These are phyloP conservation scores for Amanita exitialis DNA, from an alignment of 768 basidiomycete genomes.

Conservation along the genomic window DNA sequence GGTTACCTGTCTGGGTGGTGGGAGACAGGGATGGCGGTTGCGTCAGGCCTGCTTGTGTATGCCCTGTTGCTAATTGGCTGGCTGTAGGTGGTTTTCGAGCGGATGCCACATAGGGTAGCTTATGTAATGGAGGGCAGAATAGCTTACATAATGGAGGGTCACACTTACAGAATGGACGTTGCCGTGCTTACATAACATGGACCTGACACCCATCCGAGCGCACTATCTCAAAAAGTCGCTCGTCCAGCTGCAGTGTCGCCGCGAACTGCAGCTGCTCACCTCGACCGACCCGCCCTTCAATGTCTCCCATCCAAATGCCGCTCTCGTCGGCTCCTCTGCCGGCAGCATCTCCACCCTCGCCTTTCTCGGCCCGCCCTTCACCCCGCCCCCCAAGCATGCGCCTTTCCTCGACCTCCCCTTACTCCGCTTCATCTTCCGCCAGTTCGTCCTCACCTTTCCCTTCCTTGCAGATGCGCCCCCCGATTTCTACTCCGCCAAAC, in stretches of 20 bases:
- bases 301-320: conserved; percentile 1
- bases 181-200: too few relatives aligned
- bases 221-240: conserved; percentile 98
- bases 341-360: conserved; percentile 61
- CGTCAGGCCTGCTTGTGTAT: conserved; percentile 19
- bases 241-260: conserved; percentile 72
- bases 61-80: conserved; percentile 21
- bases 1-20: conserved; percentile 3
- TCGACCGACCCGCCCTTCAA: conserved; percentile 23
- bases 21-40: conserved; percentile 10
- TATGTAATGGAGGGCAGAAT: not conserved
- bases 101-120: conserved; percentile 37
- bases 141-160: not conserved
- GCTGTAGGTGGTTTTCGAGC: conserved; percentile 63
- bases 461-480: conserved; percentile 85
- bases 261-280: conserved; percentile 68
- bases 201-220: conserved; percentile 79
- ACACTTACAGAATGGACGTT: conserved; percentile 2
- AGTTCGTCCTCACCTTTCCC: conserved; percentile 91
- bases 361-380: conserved; percentile 83
- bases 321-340: conserved; percentile 13
- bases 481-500: conserved; percentile 88
- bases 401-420: conserved; percentile 72
- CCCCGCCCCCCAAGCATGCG: conserved; percentile 50
- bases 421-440: conserved; percentile 80